A percentile compares a stretch with the other conserved stretches of the same genome.
Conservation (phyloP, 208 protist genomes). For the Acanthamoeba rhysodes region DNA sequence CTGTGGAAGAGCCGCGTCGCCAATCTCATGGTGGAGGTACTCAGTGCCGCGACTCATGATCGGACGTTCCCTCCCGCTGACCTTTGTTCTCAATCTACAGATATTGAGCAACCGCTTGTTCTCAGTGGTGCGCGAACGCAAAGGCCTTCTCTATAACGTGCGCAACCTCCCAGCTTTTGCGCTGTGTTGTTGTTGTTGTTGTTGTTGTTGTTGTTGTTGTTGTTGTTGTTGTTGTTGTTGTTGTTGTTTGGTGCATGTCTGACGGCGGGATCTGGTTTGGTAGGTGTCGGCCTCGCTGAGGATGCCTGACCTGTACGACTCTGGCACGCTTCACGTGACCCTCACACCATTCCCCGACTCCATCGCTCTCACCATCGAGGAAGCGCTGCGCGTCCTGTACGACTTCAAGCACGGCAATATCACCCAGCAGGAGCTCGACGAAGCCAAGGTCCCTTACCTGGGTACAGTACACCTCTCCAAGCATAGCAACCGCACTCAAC, state of each 20-base stretch:
- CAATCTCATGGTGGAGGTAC: conserved; percentile 33
- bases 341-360: conserved; percentile 49
- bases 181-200: too few relatives aligned
- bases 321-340: conserved; percentile 44
- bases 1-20: conserved; percentile 63
- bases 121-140: conserved; percentile 41
- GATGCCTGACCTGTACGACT: conserved; percentile 51
- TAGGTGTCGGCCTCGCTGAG: conserved; percentile 46
- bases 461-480: neutral
- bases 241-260: too few relatives aligned
- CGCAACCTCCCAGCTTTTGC: neutral
- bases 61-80: neutral
- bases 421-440: conserved; percentile 49
- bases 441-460: conserved; percentile 64
- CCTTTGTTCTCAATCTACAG: neutral
- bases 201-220: too few relatives aligned
- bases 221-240: too few relatives aligned
- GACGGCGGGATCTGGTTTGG: neutral
- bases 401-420: conserved; percentile 65
- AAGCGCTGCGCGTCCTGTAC: conserved; percentile 30
- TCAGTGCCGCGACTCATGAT: neutral
- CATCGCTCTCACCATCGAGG: conserved; percentile 51
- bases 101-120: conserved; percentile 63
- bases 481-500: neutral
- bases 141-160: conserved; percentile 46